Evolutionary conservation across 2,329 filamentous ascomycete genomes (phyloP).

Genomic region (Pseudogymnoascus sp.): DNA sequence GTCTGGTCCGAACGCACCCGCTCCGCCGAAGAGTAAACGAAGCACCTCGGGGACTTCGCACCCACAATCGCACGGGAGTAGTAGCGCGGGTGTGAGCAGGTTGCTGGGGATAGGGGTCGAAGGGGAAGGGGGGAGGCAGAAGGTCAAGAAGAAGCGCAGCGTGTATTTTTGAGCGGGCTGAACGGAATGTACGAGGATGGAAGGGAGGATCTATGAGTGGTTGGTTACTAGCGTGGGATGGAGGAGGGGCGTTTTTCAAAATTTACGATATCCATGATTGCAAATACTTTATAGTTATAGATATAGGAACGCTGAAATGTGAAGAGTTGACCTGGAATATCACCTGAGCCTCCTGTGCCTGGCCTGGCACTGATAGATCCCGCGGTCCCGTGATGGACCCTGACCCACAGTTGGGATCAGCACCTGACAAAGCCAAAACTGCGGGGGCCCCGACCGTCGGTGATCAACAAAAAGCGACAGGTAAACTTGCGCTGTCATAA

Average conservation of each 20-base stretch:
- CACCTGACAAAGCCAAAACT: slow-evolving; percentile 5
- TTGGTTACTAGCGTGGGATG: neutral
- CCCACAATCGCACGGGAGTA: neutral
- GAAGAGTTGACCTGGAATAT: neutral
- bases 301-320: neutral
- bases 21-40: neutral
- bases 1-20: neutral
- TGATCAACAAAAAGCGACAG: neutral
- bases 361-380: neutral
- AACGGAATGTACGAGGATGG: neutral
- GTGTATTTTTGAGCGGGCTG: neutral
- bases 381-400: neutral
- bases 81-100: neutral
- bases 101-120: neutral
- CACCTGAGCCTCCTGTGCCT: neutral
- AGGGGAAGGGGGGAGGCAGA: slow-evolving; percentile 1
- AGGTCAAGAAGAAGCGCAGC: slow-evolving; percentile 11
- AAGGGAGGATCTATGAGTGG: neutral
- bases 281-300: neutral
- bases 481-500: neutral
- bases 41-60: neutral
- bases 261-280: slow-evolving; percentile 8
- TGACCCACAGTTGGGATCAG: neutral
- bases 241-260: neutral
- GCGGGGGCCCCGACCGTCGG: neutral